Evolutionary conservation across 345 rosid genomes (phyloP), one percentile per base, ranked within the genome.

Genomic region (Salix brachista): DNA sequence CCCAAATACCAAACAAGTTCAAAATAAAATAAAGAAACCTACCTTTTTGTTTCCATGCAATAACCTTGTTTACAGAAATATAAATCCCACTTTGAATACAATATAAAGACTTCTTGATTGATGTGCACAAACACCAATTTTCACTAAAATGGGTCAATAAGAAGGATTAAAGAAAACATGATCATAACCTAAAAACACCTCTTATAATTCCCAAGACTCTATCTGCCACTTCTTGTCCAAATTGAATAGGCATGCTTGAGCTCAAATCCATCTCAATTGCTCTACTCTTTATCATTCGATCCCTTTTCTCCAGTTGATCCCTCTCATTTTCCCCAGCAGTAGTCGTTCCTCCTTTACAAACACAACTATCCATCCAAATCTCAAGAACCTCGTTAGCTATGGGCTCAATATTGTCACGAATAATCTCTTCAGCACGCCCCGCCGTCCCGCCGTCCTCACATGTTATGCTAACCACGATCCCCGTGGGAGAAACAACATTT

Each of bases 221-320:
- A 41, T 79, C 58, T 10, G 77, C 73, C 30, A 79, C 73, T 28
- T 73, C 70, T 21, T 79, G 61, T 41, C 81, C 81, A 54, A 79
- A 79, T 26, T 73, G 74, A 61, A 37, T 3, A 2, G 81, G 81
- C 77, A 79, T 58, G 48, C 42, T 75, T 9, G 79, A 65, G 65
- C 83, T 60, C 44, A 80, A 67, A 41, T 80, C 79, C 75, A 80
- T 75, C 65, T 70, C 83, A 21, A 75, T 34, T 4, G 83, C 78
- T 14, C 60, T 75, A 16, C 67, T 65, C 75, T 80, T 80, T 14
- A 80, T 65, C 79, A 75, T 61, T 32, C 67, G 44, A 30, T 75
- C 83, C 67, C 83, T 80, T 71, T 71, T 75, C 64, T 75, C 78
- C 79, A 75, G 8, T 37, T 50, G 65, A 62, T 11, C 72, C 42